Evolutionary conservation across 495 filamentous ascomycete genomes (phyloP).

Genomic region (Penicillium lividum): DNA sequence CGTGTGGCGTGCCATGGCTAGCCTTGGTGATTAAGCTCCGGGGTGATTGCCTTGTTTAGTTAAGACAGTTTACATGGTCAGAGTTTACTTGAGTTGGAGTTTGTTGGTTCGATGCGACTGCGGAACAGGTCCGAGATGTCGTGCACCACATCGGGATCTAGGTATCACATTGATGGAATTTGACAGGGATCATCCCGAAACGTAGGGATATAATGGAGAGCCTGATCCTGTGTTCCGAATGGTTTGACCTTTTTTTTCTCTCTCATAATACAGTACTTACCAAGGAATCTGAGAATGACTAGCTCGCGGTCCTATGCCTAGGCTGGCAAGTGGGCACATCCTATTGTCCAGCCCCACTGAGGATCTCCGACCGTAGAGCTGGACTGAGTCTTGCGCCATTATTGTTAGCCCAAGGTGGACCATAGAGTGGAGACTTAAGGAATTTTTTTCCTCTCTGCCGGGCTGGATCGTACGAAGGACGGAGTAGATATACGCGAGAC

Average conservation of each 20-base stretch:
- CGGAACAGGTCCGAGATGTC: constrained; percentile 9
- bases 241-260: background rate
- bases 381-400: constrained; percentile 4
- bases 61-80: background rate
- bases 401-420: constrained; percentile 5
- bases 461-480: background rate
- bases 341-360: constrained; percentile 7
- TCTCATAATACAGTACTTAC: background rate
- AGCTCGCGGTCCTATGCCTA: constrained; percentile 12
- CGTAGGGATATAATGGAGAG: background rate
- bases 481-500: constrained; percentile 16
- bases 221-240: background rate
- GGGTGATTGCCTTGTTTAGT: constrained; percentile 10
- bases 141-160: background rate
- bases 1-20: constrained; percentile 3
- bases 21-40: background rate
- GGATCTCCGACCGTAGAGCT: constrained; percentile 17
- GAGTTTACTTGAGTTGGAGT: background rate
- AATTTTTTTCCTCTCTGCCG: background rate
- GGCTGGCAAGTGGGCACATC: constrained; percentile 8
- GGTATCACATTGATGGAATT: constrained; percentile 16
- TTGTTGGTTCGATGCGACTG: background rate
- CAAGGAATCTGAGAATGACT: background rate
- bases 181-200: constrained; percentile 10
- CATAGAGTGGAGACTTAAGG: background rate